Evolutionary conservation across 176 grass and related monocot species (phyloP).

Genomic region (Cymbopogon citratus): DNA sequence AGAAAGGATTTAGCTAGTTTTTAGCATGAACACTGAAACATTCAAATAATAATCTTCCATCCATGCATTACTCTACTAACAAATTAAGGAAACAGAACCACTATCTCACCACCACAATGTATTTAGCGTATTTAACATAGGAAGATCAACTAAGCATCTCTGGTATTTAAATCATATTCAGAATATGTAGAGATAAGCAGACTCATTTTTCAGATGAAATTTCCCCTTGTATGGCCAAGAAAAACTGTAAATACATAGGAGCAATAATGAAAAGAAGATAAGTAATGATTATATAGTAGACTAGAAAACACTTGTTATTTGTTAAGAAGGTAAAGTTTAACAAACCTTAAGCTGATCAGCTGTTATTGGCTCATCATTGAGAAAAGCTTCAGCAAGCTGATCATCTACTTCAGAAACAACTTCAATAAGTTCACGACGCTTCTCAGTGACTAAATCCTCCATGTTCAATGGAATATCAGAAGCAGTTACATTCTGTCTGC

Average conservation of each 20-base stretch:
- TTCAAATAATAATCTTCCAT: slow-evolving; percentile 3
- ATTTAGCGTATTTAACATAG: neutral
- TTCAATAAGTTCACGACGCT: slow-evolving; percentile 90
- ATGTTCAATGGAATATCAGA: slow-evolving; percentile 72
- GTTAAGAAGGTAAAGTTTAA: slow-evolving; percentile 11
- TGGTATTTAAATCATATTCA: slow-evolving; percentile 9
- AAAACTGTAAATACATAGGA: neutral
- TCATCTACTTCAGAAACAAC: slow-evolving; percentile 99
- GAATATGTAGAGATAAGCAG: neutral
- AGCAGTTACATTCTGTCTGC: slow-evolving; percentile 69
- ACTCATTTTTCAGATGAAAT: slow-evolving; percentile 1
- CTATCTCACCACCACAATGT: neutral
- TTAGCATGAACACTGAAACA: neutral
- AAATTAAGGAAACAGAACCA: too few relatives aligned
- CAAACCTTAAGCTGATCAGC: slow-evolving; percentile 70
- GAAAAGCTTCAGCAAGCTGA: slow-evolving; percentile 92
- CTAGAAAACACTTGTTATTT: neutral
- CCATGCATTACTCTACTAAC: too few relatives aligned
- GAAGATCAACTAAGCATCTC: neutral
- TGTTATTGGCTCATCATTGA: slow-evolving; percentile 85
- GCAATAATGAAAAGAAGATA: neutral
- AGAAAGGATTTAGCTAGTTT: neutral
- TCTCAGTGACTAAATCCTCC: slow-evolving; percentile 64
- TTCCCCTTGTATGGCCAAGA: neutral
- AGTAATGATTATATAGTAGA: slow-evolving; percentile 10